These are phyloP conservation scores for Ettlia oleoabundans DNA, from an alignment of 139 green algal species.

Conservation along the genomic window DNA sequence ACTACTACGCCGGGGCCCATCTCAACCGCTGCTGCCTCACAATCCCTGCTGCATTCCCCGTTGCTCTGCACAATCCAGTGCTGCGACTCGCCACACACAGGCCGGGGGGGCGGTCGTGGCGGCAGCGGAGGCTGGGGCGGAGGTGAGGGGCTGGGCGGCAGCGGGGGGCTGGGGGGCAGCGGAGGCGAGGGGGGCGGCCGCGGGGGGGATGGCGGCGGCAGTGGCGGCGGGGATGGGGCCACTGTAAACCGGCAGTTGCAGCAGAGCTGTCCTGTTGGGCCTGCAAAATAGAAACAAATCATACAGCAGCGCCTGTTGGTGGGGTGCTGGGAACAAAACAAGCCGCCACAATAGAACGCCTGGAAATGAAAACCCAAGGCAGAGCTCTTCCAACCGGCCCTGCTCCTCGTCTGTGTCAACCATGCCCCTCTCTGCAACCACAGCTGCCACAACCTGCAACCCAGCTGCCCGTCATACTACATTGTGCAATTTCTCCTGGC, in stretches of 20 bases:
- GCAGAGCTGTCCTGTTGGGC: not conserved
- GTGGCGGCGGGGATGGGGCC: not conserved
- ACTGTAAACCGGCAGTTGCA: not conserved
- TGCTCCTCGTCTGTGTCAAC: too few species aligned
- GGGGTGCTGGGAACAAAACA: not conserved
- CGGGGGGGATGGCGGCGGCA: not conserved
- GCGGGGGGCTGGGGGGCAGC: not conserved
- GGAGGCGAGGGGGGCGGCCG: not conserved
- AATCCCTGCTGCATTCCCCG: not conserved
- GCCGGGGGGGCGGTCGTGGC: not conserved
- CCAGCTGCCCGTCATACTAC: too few species aligned
- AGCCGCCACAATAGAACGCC: not conserved
- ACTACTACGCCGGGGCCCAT: not conserved
- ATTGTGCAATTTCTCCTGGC: too few species aligned
- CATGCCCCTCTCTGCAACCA: too few species aligned
- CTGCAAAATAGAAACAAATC: not conserved
- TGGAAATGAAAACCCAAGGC: too few species aligned
- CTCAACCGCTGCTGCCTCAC: not conserved
- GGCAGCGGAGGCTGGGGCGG: not conserved
- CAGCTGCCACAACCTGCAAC: too few species aligned
- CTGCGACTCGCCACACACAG: not conserved
- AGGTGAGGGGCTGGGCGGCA: not conserved
- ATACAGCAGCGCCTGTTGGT: not conserved
- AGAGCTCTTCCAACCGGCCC: too few species aligned
- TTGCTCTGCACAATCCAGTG: not conserved